These are phyloP conservation scores for Cordyceps cicadae DNA, from an alignment of 2,329 filamentous ascomycete species.

Conservation along the genomic window DNA sequence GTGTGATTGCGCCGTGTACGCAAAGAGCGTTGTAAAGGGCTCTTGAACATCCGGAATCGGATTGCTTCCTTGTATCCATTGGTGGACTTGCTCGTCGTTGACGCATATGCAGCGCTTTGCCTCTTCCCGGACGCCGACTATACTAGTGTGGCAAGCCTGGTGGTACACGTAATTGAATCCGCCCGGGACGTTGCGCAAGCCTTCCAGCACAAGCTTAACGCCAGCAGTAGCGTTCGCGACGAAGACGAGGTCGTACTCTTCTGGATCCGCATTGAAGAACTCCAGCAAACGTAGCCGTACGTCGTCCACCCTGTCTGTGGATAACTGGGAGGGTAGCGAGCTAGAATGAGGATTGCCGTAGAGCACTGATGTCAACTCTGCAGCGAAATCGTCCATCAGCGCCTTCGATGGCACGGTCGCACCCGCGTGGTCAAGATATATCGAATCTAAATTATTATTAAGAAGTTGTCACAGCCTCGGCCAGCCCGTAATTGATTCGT, in stretches of 20 bases:
- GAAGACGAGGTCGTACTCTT: constrained; percentile 80
- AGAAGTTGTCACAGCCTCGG: not conserved
- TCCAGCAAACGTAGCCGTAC: constrained; percentile 60
- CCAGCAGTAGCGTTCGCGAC: constrained; percentile 87
- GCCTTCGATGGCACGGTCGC: constrained; percentile 77
- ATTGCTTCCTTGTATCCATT: constrained; percentile 48
- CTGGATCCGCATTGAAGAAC: constrained; percentile 75
- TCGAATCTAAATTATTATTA: constrained; percentile 43
- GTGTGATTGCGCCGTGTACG: constrained; percentile 87
- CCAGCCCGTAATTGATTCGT: constrained; percentile 7
- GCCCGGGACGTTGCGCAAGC: constrained; percentile 56
- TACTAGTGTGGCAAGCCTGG: constrained; percentile 73
- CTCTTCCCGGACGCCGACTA: constrained; percentile 72
- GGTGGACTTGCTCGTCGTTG: constrained; percentile 51
- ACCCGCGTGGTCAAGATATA: constrained; percentile 93
- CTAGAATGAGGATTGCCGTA: constrained; percentile 91
- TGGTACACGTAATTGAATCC: constrained; percentile 83
- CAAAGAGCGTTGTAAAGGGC: constrained; percentile 46
- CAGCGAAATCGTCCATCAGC: constrained; percentile 68
- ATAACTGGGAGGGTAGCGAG: constrained; percentile 70
- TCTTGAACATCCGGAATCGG: constrained; percentile 21
- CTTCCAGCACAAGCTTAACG: constrained; percentile 78
- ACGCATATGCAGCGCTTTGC: constrained; percentile 60
- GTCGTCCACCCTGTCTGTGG: constrained; percentile 67
- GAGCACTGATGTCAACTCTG: constrained; percentile 68